A percentile compares a stretch with the other conserved stretches of the same genome.
Evolutionary conservation across 305 asterid species (phyloP).

Genomic region (Solanum aculeatissimum): DNA sequence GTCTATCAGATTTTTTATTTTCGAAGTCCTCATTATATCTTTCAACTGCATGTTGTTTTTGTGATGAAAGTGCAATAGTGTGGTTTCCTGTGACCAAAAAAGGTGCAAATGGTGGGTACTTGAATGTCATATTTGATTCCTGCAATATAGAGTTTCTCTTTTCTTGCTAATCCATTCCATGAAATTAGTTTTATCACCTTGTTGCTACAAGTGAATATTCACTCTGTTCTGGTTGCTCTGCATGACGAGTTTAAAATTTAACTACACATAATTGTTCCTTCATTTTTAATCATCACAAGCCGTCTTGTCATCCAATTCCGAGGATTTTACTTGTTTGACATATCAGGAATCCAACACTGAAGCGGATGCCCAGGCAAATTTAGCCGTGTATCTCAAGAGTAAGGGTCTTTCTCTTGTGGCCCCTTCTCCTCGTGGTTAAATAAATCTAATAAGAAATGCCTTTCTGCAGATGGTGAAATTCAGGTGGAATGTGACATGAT

Average conservation of each 20-base stretch:
- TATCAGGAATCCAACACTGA: constrained; percentile 66
- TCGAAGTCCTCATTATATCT: background rate
- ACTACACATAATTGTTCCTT: background rate
- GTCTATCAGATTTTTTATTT: background rate
- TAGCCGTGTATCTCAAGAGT: constrained; percentile 64
- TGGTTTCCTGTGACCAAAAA: background rate
- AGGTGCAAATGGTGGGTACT: background rate
- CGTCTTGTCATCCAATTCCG: background rate
- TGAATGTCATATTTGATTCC: background rate
- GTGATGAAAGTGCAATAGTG: background rate
- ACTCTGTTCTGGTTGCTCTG: background rate
- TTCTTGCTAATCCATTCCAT: background rate
- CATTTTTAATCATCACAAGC: background rate
- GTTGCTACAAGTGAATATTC: background rate
- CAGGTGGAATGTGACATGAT: constrained; percentile 6
- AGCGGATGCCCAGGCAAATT: constrained; percentile 91
- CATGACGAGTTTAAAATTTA: background rate
- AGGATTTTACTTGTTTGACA: background rate
- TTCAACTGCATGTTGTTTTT: background rate
- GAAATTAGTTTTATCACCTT: background rate
- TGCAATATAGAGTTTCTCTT: background rate
- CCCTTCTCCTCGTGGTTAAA: background rate
- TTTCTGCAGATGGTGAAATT: background rate
- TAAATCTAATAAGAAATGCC: background rate
- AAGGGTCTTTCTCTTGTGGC: background rate